These are phyloP conservation scores for Clarkia xantiana DNA, from an alignment of 345 rosid species.

Conservation along the genomic window DNA sequence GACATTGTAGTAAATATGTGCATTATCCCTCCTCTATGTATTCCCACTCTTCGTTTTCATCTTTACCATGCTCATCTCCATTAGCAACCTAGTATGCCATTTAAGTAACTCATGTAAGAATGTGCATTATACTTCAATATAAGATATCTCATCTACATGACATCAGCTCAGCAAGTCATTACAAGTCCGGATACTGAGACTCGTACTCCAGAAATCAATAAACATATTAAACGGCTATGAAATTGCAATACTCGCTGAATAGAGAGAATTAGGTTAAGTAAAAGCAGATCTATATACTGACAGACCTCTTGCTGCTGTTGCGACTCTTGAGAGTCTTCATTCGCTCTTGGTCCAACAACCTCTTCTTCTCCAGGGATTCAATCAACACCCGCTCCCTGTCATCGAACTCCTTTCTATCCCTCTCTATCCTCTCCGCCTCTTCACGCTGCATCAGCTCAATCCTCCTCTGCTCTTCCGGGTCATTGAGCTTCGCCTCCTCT, in stretches of 20 bases:
- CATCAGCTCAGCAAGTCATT: not conserved
- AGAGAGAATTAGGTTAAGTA: not conserved
- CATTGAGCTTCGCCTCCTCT: slow-evolving; percentile 41
- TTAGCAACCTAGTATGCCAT: slow-evolving; percentile 7
- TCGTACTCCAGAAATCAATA: not conserved
- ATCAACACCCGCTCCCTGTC: slow-evolving; percentile 66
- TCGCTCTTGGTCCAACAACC: slow-evolving; percentile 32
- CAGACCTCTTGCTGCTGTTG: slow-evolving; percentile 25
- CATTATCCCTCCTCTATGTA: slow-evolving; percentile 79
- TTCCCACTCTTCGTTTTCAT: slow-evolving; percentile 66
- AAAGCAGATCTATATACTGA: not conserved
- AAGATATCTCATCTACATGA: no score
- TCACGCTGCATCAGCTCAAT: slow-evolving; percentile 39
- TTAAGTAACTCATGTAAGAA: not conserved
- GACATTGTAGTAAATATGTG: no score
- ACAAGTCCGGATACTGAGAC: not conserved
- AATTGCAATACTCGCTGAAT: not conserved
- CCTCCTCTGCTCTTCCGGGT: slow-evolving; percentile 53
- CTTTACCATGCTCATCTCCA: slow-evolving; percentile 6
- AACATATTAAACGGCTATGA: not conserved
- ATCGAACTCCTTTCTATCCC: slow-evolving; percentile 54
- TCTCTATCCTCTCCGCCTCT: slow-evolving; percentile 43
- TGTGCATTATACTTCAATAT: not conserved
- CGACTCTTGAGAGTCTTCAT: slow-evolving; percentile 23
- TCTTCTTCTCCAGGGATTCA: slow-evolving; percentile 50